Evolutionary conservation across 305 asterid species (phyloP), one percentile per base, ranked within the genome.

Genomic region (Fraxinus sp.): DNA sequence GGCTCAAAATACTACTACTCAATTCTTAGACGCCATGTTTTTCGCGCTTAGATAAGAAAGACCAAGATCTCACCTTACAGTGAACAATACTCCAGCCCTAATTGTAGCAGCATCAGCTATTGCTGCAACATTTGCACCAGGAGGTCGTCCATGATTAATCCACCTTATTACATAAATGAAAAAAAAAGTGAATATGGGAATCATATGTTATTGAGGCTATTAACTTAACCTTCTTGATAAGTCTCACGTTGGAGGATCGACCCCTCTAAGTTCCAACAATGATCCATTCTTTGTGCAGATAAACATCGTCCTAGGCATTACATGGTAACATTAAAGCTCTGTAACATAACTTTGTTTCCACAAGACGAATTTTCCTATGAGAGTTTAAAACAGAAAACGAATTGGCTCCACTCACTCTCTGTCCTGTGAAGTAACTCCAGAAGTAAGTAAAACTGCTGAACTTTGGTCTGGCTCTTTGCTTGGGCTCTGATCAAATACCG

Each of bases 131-230:
- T 89, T 85, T 36, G 97, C 97, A 57, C 98, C 93, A 4, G 94
- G 93, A 4, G 98, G 98, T 26, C 90, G 85, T 9, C 98, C 97
- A 6, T 93, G 98, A 85, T 91, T 89, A 20, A 55, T 86, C 98
- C 97, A 93, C 85, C 98, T 94, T 76, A 84, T 55, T 75, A 37
- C 78, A 46, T 8, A 77, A 11, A 7, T 28, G n/a, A 37, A n/a
- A 79, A n/a, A 79, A 52, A 33, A 13, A 52, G 41, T 74, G 52
- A 0, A 5, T 22, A 16, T 26, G 10, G 59, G 44, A 55, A n/a
- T n/a, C 35, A 11, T 4, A 37, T 18, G n/a, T 26, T 1, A 18
- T 80, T 18, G 30, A 35, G 22, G 11, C 4, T 16, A 33, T 10
- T 52, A 24, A 70, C 39, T 30, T 70, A 10, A 30, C 75, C 37